These are phyloP conservation scores for Furcasterigmium sp. DNA, from an alignment of 2,329 filamentous ascomycete species.

Conservation along the genomic window DNA sequence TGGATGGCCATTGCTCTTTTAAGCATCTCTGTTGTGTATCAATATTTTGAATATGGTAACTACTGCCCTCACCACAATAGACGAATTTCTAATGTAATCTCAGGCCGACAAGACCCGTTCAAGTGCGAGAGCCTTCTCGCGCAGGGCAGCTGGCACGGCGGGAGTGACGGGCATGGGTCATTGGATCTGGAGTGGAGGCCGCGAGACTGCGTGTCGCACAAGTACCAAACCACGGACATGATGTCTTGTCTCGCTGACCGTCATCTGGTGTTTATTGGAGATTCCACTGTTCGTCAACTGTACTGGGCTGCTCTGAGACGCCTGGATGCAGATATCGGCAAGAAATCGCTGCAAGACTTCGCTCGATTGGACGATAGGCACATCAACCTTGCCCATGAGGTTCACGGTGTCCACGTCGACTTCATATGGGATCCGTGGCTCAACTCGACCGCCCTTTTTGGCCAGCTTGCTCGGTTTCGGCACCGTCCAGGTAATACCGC, in stretches of 20 bases:
- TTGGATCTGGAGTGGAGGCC: too few relatives aligned
- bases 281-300: constrained; percentile 53
- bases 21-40: constrained; percentile 8
- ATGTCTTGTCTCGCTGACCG: constrained; percentile 43
- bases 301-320: constrained; percentile 43
- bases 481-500: constrained; percentile 7
- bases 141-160: constrained; percentile 47
- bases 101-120: constrained; percentile 35
- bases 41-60: constrained; percentile 5
- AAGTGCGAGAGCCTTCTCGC: constrained; percentile 47
- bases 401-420: constrained; percentile 9
- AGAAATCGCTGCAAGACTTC: constrained; percentile 9
- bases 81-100: too few relatives aligned
- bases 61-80: too few relatives aligned
- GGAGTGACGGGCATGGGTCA: too few relatives aligned
- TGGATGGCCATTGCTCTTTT: constrained; percentile 3
- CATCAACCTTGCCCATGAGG: constrained; percentile 6
- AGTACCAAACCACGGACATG: constrained; percentile 8
- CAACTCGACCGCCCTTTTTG: constrained; percentile 29
- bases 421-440: constrained; percentile 60
- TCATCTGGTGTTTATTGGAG: constrained; percentile 55
- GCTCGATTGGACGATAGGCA: constrained; percentile 8
- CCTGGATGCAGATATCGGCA: constrained; percentile 7
- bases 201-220: background rate
- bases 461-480: constrained; percentile 9